Evolutionary conservation across 1,284 basidiomycete genomes (phyloP).

Genomic region (Stereum hirsutum): DNA sequence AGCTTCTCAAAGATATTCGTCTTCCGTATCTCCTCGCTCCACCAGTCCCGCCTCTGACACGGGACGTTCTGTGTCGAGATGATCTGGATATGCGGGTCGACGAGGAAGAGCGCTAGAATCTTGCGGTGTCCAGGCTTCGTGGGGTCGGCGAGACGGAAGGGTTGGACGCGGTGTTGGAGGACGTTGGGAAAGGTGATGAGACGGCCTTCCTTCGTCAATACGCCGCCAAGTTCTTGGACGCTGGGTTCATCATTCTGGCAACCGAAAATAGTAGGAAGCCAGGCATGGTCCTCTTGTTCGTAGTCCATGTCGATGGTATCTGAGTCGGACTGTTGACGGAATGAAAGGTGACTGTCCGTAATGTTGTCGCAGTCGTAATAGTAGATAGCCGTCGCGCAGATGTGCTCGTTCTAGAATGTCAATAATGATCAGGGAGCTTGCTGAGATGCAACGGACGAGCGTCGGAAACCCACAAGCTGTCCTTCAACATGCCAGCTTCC

Average conservation of each 20-base stretch:
- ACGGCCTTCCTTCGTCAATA: slow-evolving; percentile 15
- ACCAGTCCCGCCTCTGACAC: slow-evolving; percentile 14
- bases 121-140: slow-evolving; percentile 22
- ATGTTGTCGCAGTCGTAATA: slow-evolving; percentile 12
- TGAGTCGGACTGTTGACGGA: slow-evolving; percentile 2
- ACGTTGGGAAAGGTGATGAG: slow-evolving; percentile 24
- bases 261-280: not conserved
- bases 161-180: slow-evolving; percentile 25
- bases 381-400: slow-evolving; percentile 31
- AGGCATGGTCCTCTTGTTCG: not conserved
- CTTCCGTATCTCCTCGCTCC: slow-evolving; percentile 9
- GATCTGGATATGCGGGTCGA: slow-evolving; percentile 17
- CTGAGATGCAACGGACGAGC: not conserved
- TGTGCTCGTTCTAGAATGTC: slow-evolving; percentile 34
- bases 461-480: too few species aligned
- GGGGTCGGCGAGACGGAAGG: slow-evolving; percentile 20
- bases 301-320: slow-evolving; percentile 4
- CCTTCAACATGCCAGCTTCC: slow-evolving; percentile 28
- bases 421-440: slow-evolving; percentile 3
- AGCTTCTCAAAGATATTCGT: not conserved
- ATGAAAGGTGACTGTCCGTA: slow-evolving; percentile 9
- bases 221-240: slow-evolving; percentile 14
- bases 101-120: slow-evolving; percentile 24
- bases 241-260: not conserved
- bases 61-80: slow-evolving; percentile 12